A percentile compares a stretch with the other conserved stretches of the same genome.
Evolutionary conservation across 352 stramenopile species (phyloP).

Genomic region (Pythium insidiosum): DNA sequence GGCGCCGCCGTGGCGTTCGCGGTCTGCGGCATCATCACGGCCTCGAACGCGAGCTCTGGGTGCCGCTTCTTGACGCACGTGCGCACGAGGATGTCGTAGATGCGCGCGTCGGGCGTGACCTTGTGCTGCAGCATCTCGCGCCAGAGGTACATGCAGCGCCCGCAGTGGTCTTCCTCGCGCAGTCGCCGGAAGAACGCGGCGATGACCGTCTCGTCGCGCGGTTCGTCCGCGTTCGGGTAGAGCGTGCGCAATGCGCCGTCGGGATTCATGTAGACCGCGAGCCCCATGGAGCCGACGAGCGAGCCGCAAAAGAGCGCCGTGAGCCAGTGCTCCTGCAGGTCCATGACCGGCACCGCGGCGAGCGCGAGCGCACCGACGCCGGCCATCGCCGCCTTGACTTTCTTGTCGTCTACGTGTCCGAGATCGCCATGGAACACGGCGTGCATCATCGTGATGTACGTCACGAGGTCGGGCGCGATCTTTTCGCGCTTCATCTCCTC

Average conservation of each 20-base stretch:
- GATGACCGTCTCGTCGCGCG: slow-evolving; percentile 52
- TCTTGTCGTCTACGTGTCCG: slow-evolving; percentile 48
- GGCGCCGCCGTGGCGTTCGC: slow-evolving; percentile 30
- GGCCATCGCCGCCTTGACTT: slow-evolving; percentile 54
- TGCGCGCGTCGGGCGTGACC: slow-evolving; percentile 51
- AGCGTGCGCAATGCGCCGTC: slow-evolving; percentile 70
- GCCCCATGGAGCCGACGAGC: slow-evolving; percentile 70
- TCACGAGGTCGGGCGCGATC: slow-evolving; percentile 63
- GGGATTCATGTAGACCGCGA: slow-evolving; percentile 81
- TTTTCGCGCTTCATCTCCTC: slow-evolving; percentile 77
- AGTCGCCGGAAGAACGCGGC: slow-evolving; percentile 78
- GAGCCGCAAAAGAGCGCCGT: slow-evolving; percentile 68
- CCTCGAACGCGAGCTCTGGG: slow-evolving; percentile 67
- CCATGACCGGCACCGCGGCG: slow-evolving; percentile 56
- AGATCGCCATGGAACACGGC: slow-evolving; percentile 78
- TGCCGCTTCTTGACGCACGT: slow-evolving; percentile 82
- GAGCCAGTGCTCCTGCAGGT: slow-evolving; percentile 67
- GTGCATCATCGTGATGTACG: slow-evolving; percentile 86
- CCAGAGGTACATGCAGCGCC: slow-evolving; percentile 80
- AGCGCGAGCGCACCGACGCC: slow-evolving; percentile 47
- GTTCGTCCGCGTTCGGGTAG: slow-evolving; percentile 74
- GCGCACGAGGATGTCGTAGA: slow-evolving; percentile 76
- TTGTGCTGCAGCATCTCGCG: slow-evolving; percentile 73
- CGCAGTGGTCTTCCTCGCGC: slow-evolving; percentile 79
- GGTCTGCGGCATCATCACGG: slow-evolving; percentile 50